Base-by-base conservation (phyloP, 768 basidiomycete species). In the Nevesoporus exiguus region DNA sequence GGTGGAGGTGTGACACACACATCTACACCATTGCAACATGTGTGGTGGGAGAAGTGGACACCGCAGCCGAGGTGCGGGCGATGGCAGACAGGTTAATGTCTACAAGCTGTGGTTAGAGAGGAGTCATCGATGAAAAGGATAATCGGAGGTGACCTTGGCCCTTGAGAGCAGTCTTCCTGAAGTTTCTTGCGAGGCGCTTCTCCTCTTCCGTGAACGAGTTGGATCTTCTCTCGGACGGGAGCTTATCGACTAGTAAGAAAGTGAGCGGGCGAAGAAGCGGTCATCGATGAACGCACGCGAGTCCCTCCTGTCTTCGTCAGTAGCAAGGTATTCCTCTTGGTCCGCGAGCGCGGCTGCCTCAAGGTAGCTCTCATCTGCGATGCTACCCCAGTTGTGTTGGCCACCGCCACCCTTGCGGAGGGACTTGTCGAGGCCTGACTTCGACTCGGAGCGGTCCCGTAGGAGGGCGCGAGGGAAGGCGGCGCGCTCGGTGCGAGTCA, bases 401-500 rank as follows among this genome's bases (percentile, higher is more conserved):
- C 93, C 93, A 25, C 82, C 84, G 51, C 93, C 93, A 56, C 81
- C 77, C 75, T 93, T 93, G 73, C 84, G 85, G 54, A 86, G 61
- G 61, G 79, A 80, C 64, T 79, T 80, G 77, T 86, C 83, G 54
- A 86, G 77, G 49, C 91, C 92, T 37, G 84, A 81, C 73, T 85
- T 88, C 66, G 85, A 83, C 74, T 85, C 81, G 15, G 88, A 88
- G 64, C 89, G 86, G 73, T 93, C 90, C 74, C 81, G 85, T 57
- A 79, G 57, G 63, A 90, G 72, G 43, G 90, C 90, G 55, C 84
- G 82, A 47, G 86, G 88, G 67, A 79, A 85, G 41, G 80, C 66
- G 52, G 89, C 77, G 62, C 90, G 88, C 60, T 78, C 84, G 49
- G 90, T 92, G 64, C 90, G 88, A 55, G 89, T 91, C 89, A 92